Evolutionary conservation across 768 basidiomycete genomes (phyloP).

Genomic region (Serpula lacrymans): DNA sequence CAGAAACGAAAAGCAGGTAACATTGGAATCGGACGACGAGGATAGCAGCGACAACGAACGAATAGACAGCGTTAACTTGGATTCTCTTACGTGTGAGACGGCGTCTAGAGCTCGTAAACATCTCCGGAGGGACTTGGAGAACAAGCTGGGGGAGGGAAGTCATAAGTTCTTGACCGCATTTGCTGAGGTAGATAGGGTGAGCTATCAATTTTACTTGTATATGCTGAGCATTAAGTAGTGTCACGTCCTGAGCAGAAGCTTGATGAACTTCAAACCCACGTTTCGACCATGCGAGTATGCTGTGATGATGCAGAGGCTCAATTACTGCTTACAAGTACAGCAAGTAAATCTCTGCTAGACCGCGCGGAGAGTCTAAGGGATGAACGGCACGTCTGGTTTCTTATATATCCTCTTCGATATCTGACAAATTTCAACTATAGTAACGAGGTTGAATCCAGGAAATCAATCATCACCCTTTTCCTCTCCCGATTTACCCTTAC

Average conservation of each 20-base stretch:
- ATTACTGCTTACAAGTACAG: constrained; percentile 68
- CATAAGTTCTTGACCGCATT: constrained; percentile 80
- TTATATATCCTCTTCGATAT: background rate
- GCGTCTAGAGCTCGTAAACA: constrained; percentile 75
- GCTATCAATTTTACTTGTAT: constrained; percentile 26
- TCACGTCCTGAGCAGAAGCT: constrained; percentile 62
- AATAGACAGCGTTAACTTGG: constrained; percentile 23
- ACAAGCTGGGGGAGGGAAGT: constrained; percentile 77
- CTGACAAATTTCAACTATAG: constrained; percentile 33
- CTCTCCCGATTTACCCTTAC: constrained; percentile 82
- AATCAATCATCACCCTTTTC: constrained; percentile 75
- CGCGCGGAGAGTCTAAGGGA: constrained; percentile 73
- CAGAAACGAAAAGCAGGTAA: too few species aligned
- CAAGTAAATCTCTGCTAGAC: constrained; percentile 77
- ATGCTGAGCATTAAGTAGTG: constrained; percentile 1
- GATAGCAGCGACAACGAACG: constrained; percentile 34
- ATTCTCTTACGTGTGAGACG: constrained; percentile 48
- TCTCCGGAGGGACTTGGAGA: constrained; percentile 82
- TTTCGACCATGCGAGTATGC: constrained; percentile 72
- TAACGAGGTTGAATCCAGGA: constrained; percentile 65
- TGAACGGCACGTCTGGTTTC: constrained; percentile 52
- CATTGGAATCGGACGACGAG: constrained; percentile 14
- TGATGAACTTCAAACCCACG: constrained; percentile 70
- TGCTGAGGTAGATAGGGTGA: constrained; percentile 84
- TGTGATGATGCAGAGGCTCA: constrained; percentile 85